Evolutionary conservation across 495 filamentous ascomycete species (phyloP).

Genomic region (Cairneyella variabilis): DNA sequence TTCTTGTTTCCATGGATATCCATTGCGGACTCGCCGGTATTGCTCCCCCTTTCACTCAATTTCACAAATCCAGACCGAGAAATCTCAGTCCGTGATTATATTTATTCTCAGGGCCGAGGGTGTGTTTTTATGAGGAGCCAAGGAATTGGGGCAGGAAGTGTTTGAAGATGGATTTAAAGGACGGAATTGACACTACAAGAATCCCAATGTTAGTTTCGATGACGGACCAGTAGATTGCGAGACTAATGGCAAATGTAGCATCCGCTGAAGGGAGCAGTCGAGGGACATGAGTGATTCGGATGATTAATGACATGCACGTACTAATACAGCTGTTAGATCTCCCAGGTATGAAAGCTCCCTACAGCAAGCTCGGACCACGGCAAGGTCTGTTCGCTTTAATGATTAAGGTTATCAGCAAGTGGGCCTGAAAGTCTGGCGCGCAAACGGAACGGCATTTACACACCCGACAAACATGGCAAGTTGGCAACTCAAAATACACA

Average conservation of each 20-base stretch:
- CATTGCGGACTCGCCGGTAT: no score
- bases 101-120: background rate
- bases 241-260: background rate
- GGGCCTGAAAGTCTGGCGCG: no score
- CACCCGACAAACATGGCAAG: no score
- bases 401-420: no score
- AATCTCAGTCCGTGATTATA: background rate
- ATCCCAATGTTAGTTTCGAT: slow-evolving; percentile 9
- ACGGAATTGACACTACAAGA: slow-evolving; percentile 4
- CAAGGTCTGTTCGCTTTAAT: no score
- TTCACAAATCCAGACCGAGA: background rate
- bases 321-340: background rate
- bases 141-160: slow-evolving; percentile 4
- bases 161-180: slow-evolving; percentile 4
- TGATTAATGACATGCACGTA: slow-evolving; percentile 1
- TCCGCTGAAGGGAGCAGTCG: background rate
- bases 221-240: slow-evolving; percentile 4
- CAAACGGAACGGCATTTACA: no score
- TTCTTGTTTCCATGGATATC: no score
- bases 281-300: slow-evolving; percentile 4
- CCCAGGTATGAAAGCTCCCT: no score
- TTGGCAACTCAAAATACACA: no score
- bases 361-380: no score
- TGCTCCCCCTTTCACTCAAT: background rate
- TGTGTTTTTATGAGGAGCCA: background rate